These are phyloP conservation scores for Metroxylon sagu DNA, from an alignment of 176 grass and related monocot species.

Conservation along the genomic window DNA sequence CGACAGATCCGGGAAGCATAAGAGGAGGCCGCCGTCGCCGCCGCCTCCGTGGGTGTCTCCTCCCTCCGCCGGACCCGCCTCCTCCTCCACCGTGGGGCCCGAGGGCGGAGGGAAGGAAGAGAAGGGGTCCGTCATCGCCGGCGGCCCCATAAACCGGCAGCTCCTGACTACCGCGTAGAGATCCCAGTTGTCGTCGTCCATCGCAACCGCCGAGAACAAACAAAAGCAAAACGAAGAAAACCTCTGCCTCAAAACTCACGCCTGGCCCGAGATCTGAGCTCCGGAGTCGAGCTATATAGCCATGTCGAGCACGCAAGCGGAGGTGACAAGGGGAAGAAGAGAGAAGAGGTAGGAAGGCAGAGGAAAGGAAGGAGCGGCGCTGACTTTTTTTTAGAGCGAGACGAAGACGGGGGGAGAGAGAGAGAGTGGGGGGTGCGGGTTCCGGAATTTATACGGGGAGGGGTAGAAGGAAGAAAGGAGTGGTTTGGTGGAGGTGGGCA, in stretches of 20 bases:
- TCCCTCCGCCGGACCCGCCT: neutral
- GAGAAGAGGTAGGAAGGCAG: neutral
- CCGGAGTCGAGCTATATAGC: too few relatives aligned
- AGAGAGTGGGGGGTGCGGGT: neutral
- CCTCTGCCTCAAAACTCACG: too few relatives aligned
- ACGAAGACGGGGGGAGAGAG: neutral
- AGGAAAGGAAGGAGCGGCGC: neutral
- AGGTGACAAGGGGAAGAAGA: neutral
- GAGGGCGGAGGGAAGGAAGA: neutral
- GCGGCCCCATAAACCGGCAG: slow-evolving; percentile 16
- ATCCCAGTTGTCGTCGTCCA: slow-evolving; percentile 39
- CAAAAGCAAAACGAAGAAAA: too few relatives aligned
- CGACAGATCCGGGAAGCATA: neutral
- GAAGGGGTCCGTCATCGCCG: neutral
- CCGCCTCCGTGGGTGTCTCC: neutral
- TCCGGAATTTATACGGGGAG: slow-evolving; percentile 10
- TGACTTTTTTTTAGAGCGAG: slow-evolving; percentile 15
- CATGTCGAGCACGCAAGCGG: too few relatives aligned
- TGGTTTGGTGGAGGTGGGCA: slow-evolving; percentile 17
- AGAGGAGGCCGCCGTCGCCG: slow-evolving; percentile 8
- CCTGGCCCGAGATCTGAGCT: too few relatives aligned
- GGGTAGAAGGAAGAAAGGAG: neutral
- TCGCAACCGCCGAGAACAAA: neutral
- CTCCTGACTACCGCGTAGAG: slow-evolving; percentile 36
- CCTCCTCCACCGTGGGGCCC: slow-evolving; percentile 1